Conservation (phyloP, 768 basidiomycete species). For the Pisolithus albus region DNA sequence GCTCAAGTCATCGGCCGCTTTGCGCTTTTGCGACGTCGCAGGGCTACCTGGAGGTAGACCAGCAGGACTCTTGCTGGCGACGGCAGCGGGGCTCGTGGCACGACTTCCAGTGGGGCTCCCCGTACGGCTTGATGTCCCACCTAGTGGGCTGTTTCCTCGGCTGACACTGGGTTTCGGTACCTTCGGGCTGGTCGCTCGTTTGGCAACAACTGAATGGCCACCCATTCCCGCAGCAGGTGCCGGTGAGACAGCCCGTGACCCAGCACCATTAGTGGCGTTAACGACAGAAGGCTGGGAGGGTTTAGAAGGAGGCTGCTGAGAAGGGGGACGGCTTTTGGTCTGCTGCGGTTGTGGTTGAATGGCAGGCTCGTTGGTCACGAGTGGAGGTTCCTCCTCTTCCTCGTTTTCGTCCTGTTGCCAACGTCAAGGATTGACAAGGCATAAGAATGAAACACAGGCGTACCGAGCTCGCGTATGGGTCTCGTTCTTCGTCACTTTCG, state of each 20-base stretch:
- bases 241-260: slow-evolving; percentile 53
- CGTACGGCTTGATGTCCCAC: slow-evolving; percentile 41
- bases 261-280: slow-evolving; percentile 25
- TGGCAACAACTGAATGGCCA: slow-evolving; percentile 75
- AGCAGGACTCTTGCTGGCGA: slow-evolving; percentile 13
- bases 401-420: slow-evolving; percentile 56
- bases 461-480: slow-evolving; percentile 78
- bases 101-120: slow-evolving; percentile 41
- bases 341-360: slow-evolving; percentile 37
- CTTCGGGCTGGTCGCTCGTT: slow-evolving; percentile 81
- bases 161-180: slow-evolving; percentile 49
- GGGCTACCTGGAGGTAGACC: slow-evolving; percentile 33
- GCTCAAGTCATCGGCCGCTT: slow-evolving; percentile 38
- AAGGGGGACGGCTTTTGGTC: slow-evolving; percentile 39
- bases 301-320: slow-evolving; percentile 31
- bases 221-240: slow-evolving; percentile 48
- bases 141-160: slow-evolving; percentile 55
- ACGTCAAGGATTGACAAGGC: background rate
- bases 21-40: slow-evolving; percentile 49
- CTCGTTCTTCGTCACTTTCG: slow-evolving; percentile 72
- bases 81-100: slow-evolving; percentile 28
- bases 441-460: slow-evolving; percentile 20
- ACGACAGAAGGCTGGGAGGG: slow-evolving; percentile 28
- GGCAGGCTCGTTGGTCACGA: slow-evolving; percentile 37
- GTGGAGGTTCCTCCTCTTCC: slow-evolving; percentile 57